phyloP scores from a whole-genome alignment of 1,284 basidiomycete species.

The Phaffia rhodozyma region DNA sequence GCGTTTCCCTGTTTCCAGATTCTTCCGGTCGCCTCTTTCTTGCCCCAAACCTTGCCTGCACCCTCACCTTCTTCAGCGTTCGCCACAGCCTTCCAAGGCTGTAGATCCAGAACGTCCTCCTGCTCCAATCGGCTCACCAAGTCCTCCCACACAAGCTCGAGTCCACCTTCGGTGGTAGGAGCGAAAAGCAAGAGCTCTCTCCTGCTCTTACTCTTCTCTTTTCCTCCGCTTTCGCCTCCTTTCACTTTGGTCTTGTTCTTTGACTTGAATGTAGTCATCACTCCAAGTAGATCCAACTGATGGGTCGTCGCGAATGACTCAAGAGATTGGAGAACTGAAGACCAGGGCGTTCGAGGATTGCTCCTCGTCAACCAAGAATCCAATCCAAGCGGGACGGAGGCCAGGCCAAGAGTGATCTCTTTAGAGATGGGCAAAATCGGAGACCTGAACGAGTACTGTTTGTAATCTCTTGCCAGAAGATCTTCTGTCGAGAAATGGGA shows the following conservation, averaged over 20 bases:
- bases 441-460: slow-evolving; percentile 56
- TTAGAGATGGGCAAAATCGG: slow-evolving; percentile 31
- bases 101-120: slow-evolving; percentile 43
- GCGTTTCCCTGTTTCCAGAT: slow-evolving; percentile 68
- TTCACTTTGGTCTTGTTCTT: background rate
- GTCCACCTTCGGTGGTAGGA: slow-evolving; percentile 14
- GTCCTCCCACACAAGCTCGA: slow-evolving; percentile 24
- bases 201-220: background rate
- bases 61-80: slow-evolving; percentile 25
- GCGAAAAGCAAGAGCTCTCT: no score
- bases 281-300: background rate
- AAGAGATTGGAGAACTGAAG: background rate
- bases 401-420: slow-evolving; percentile 45
- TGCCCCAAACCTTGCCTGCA: slow-evolving; percentile 15
- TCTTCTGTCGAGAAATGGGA: slow-evolving; percentile 58
- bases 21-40: slow-evolving; percentile 30
- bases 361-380: slow-evolving; percentile 41
- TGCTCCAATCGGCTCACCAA: slow-evolving; percentile 45
- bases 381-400: slow-evolving; percentile 63
- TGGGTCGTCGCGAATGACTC: background rate
- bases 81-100: slow-evolving; percentile 33
- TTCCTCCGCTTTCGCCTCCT: background rate
- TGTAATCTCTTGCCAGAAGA: slow-evolving; percentile 81
- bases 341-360: slow-evolving; percentile 31
- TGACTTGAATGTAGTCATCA: background rate